Evolutionary conservation across 108 stramenopile species (phyloP), one percentile per base, ranked within the genome.

Genomic region (Thalassiosira profunda): DNA sequence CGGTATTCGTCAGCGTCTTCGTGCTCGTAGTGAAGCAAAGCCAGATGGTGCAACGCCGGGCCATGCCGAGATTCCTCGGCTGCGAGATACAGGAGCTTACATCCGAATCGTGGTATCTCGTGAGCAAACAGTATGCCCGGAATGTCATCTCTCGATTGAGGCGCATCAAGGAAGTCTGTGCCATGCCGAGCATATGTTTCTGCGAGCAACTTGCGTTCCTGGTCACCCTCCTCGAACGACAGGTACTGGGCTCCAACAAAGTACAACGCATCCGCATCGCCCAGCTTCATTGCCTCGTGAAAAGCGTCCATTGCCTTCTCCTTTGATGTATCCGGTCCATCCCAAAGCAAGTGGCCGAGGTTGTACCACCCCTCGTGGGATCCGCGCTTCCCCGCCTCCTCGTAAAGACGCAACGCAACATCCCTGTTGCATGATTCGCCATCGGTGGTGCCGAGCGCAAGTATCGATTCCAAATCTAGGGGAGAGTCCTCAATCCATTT

Each of bases 201-300:
- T 67, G 53, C 17, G 46, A 43, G 18, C 70, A 38, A 25, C 10
- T 55, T 29, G 36, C 24, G 48, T 28, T 49, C 53, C 15, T 58
- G 52, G 3, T 41, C 35, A 21, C 70, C 62, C 11, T 68, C 79
- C 30, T 67, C 28, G 9, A 34, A 45, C 4, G 79, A 74, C 46
- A 89, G 53, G 25, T 72, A 67, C 46, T 85, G 81, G 15, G 87
- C 90, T 11, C 85, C 90, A 4, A 94, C 80, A 58, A 94, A 88
- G 43, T 91, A 94, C 76, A 85, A 78, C 14, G 93, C 87, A 80
- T 94, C 93, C 0, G 78, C 61, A 67, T 94, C 93, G 12, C 89
- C 90, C 31, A 89, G 51, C 40, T 85, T 76, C 46, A 91, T 85
- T 21, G 93, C 90, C 34, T 83, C 73, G n/a, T 58, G 42, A 68